Evolutionary conservation across 768 basidiomycete genomes (phyloP).

Genomic region (Xanthoconium purpureum): DNA sequence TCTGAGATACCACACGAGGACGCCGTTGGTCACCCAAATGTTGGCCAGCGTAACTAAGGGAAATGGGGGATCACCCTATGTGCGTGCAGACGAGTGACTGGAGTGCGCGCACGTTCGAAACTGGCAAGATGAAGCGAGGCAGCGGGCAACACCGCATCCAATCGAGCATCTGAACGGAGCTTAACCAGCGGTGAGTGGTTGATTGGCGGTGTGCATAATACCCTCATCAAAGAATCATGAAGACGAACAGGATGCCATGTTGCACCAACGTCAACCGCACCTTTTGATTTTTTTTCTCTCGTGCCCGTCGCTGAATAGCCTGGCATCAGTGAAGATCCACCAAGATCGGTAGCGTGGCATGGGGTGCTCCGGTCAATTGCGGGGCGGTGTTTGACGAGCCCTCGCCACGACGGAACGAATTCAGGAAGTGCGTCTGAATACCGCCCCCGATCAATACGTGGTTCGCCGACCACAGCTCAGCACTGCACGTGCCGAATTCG

Average conservation of each 20-base stretch:
- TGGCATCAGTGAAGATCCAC: conserved; percentile 6
- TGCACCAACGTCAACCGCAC: conserved; percentile 3
- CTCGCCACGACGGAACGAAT: conserved; percentile 18
- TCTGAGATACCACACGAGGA: conserved; percentile 8
- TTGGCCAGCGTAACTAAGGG: conserved; percentile 1
- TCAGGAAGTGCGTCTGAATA: conserved; percentile 14
- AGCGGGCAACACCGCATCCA: conserved; percentile 14
- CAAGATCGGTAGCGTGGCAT: conserved; percentile 7
- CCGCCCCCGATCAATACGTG: conserved; percentile 28
- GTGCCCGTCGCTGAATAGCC: conserved; percentile 18
- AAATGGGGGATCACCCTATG: conserved; percentile 9
- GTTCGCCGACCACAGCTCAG: conserved; percentile 27
- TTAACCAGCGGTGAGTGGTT: conserved; percentile 21
- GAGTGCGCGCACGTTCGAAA: conserved; percentile 14
- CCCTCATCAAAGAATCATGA: conserved; percentile 9
- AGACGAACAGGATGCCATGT: conserved; percentile 9
- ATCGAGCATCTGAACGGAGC: conserved; percentile 23
- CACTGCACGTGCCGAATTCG: conserved; percentile 15
- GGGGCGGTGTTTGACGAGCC: conserved; percentile 25
- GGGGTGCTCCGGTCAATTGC: conserved; percentile 5
- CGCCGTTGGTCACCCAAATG: conserved; percentile 1
- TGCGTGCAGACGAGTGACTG: conserved; percentile 8
- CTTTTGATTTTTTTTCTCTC: not conserved
- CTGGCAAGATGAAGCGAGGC: conserved; percentile 19
- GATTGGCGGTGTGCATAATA: conserved; percentile 10